phyloP scores from a whole-genome alignment of 2,329 filamentous ascomycete species.

The Claviceps purpurea region DNA sequence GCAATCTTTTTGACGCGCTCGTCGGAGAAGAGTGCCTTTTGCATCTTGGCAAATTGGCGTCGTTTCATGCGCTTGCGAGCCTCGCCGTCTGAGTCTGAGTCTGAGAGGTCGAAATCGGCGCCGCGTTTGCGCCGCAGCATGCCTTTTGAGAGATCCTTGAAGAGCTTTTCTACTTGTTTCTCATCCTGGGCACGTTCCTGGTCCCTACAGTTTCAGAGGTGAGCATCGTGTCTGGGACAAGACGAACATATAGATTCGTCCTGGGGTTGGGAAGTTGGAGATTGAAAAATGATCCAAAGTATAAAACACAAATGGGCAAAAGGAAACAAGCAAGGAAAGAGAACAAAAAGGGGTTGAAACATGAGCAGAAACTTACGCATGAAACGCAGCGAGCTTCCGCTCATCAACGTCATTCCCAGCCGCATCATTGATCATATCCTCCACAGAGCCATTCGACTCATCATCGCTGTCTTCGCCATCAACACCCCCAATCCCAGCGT shows the following conservation, averaged over 20 bases:
- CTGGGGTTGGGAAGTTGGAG: no score
- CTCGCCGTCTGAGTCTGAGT: conserved; percentile 80
- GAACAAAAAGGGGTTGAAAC: not conserved
- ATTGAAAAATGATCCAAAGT: no score
- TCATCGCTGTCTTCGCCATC: conserved; percentile 80
- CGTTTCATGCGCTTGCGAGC: conserved; percentile 68
- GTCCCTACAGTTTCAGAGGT: conserved; percentile 37
- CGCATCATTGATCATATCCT: conserved; percentile 84
- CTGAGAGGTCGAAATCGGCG: conserved; percentile 71
- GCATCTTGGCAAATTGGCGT: conserved; percentile 80
- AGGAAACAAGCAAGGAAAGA: not conserved
- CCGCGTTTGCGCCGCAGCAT: conserved; percentile 73
- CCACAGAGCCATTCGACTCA: conserved; percentile 54
- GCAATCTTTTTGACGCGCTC: conserved; percentile 86
- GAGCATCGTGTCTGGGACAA: not conserved
- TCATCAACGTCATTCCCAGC: conserved; percentile 66
- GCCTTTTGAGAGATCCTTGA: conserved; percentile 85
- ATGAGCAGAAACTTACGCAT: conserved; percentile 55
- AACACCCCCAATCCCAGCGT: conserved; percentile 79
- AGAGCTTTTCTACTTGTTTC: conserved; percentile 77
- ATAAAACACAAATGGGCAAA: no score
- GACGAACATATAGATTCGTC: no score
- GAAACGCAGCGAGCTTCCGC: conserved; percentile 69
- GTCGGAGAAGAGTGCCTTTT: conserved; percentile 73
- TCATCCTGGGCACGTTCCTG: conserved; percentile 71